Percentiles rank a stretch among this genome's conserved stretches.
phyloP scores from a whole-genome alignment of 805 yeast species.

The Candida montana region DNA sequence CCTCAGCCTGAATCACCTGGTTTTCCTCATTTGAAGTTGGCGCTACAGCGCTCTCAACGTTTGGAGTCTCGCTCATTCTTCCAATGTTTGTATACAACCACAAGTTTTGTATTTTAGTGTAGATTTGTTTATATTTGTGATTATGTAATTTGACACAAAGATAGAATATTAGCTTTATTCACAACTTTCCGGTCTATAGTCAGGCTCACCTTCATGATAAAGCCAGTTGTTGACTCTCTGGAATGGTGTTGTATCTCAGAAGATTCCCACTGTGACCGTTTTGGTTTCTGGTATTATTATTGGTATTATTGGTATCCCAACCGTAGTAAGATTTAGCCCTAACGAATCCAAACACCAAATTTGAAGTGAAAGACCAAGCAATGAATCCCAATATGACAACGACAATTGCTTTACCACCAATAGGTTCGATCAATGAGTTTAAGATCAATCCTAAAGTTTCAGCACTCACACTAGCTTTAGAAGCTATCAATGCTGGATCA shows the following conservation, averaged over 20 bases:
- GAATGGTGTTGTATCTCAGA: background rate
- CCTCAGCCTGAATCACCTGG: too few relatives aligned
- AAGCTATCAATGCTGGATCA: constrained; percentile 37
- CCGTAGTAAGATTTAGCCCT: constrained; percentile 45
- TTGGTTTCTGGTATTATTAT: background rate
- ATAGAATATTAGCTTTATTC: too few relatives aligned
- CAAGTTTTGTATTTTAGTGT: too few relatives aligned
- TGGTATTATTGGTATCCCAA: constrained; percentile 14
- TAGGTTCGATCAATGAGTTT: constrained; percentile 62
- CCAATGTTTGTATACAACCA: too few relatives aligned
- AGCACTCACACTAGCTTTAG: constrained; percentile 55
- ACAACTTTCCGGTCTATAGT: too few relatives aligned
- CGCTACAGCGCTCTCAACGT: too few relatives aligned
- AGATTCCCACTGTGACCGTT: background rate
- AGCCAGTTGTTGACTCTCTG: background rate
- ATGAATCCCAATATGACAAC: constrained; percentile 35
- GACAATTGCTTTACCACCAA: constrained; percentile 53
- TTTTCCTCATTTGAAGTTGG: too few relatives aligned
- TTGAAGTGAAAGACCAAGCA: constrained; percentile 50
- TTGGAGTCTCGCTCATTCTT: too few relatives aligned
- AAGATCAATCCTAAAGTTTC: constrained; percentile 56
- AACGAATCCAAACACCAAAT: constrained; percentile 62
- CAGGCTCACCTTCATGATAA: too few relatives aligned
- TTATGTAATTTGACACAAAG: too few relatives aligned
- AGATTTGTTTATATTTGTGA: too few relatives aligned